phyloP scores from a whole-genome alignment of 805 yeast genomes.

The Candida incommunis region DNA sequence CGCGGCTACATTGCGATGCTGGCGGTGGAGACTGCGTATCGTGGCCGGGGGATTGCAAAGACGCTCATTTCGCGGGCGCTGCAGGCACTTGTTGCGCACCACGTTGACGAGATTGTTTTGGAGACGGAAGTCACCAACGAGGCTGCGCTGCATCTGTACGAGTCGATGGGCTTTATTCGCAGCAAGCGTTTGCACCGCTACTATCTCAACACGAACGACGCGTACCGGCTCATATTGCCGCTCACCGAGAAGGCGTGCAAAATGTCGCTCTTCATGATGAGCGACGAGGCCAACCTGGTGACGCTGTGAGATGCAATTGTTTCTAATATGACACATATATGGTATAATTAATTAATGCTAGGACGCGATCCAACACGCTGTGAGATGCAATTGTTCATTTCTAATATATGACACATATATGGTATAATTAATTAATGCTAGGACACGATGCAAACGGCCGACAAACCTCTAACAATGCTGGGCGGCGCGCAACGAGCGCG shows the following conservation, averaged over 20 bases:
- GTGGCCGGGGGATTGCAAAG: slow-evolving; percentile 78
- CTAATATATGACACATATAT: too few species aligned
- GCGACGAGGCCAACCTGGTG: background rate
- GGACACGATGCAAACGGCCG: too few species aligned
- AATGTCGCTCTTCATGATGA: background rate
- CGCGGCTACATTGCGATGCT: slow-evolving; percentile 96
- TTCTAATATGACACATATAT: too few species aligned
- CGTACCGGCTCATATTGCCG: slow-evolving; percentile 75
- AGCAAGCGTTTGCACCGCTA: slow-evolving; percentile 70
- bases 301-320: too few species aligned
- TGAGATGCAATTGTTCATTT: too few species aligned
- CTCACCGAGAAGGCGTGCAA: slow-evolving; percentile 26
- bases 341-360: too few species aligned
- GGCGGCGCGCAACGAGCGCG: too few species aligned
- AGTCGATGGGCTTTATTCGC: slow-evolving; percentile 61
- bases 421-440: too few species aligned
- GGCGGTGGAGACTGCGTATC: slow-evolving; percentile 55
- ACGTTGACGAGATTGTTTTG: slow-evolving; percentile 80
- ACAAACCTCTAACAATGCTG: too few species aligned
- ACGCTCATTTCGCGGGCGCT: slow-evolving; percentile 49
- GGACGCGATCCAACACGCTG: too few species aligned
- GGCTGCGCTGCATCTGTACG: slow-evolving; percentile 58
- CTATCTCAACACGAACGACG: slow-evolving; percentile 87
- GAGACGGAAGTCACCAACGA: slow-evolving; percentile 80
- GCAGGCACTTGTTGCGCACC: slow-evolving; percentile 43